Base-by-base conservation (phyloP, 345 rosid genomes). In the Eucalyptus erythrocorys region DNA sequence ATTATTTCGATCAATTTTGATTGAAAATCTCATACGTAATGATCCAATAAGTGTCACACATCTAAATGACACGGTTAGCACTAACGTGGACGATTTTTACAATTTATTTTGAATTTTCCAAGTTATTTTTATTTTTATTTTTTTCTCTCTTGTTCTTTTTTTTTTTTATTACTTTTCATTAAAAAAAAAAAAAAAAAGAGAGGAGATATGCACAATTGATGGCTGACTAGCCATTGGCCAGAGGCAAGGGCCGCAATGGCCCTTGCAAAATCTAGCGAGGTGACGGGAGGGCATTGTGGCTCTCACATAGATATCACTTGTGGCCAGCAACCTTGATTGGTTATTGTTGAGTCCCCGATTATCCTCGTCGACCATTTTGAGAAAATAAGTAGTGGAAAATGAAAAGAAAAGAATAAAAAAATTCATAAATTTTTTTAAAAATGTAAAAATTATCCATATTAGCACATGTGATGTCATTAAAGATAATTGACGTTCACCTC, bases 161-260 rank as follows among this genome's bases (percentile, higher is more conserved):
- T 1, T 53, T 9, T 55, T 55, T 55, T 4, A 1, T 55, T 24
- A 55, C 2, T 24, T 55, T 55, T 55, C 30, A 55, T 55, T 1
- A 1, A 8, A 53, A 53, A 53, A 21, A 9, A 3, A 1, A 8
- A 53, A 53, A 53, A 21, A 9, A 55, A 55, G 4, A 2, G 1
- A 24, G 13, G 13, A 4, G 5, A 55, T 55, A 24, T 55, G 12
- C 61, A 55, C 2, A 1, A 3, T 13, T 0, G 0, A 2, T 24
- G 30, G 30, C 5, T 55, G 0, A 55, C 6, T 24, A 9, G 27
- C 0, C 12, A 24, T 4, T 1, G 13, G 30, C 30, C 0, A 55
- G 13, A 55, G 61, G 30, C 3, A 5, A 55, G 13, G 30, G 30
- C 13, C 0, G 1, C 0, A 1, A 4, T 1, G 0, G 1, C 13